These are phyloP conservation scores for Piper longum DNA, from an alignment of 164 flowering plant genomes.

Conservation along the genomic window DNA sequence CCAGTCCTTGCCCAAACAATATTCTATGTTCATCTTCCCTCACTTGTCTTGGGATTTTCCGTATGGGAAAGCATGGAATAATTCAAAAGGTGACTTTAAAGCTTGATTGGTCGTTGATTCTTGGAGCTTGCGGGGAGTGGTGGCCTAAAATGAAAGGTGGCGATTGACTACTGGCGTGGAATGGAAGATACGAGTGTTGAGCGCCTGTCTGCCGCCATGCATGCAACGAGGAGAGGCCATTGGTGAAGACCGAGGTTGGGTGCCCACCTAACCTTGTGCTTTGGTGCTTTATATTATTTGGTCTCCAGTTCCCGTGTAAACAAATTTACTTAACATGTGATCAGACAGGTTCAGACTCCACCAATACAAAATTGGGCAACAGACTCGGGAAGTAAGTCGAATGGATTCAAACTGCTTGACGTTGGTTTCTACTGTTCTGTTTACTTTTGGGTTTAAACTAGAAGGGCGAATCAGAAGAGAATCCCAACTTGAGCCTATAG, in stretches of 20 bases:
- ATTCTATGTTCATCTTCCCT: neutral
- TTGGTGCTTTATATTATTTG: slow-evolving; percentile 8
- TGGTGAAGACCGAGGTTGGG: slow-evolving; percentile 18
- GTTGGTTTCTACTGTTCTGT: too few relatives aligned
- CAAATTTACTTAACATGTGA: slow-evolving; percentile 3
- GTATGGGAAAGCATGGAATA: slow-evolving; percentile 12
- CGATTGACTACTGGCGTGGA: slow-evolving; percentile 25
- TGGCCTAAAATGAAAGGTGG: slow-evolving; percentile 9
- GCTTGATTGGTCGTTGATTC: slow-evolving; percentile 15
- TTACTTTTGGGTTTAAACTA: neutral
- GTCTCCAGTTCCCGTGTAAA: slow-evolving; percentile 16
- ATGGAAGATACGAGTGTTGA: slow-evolving; percentile 32
- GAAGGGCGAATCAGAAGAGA: slow-evolving; percentile 2
- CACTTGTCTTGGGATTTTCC: slow-evolving; percentile 3
- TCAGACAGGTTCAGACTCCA: neutral
- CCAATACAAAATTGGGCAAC: neutral
- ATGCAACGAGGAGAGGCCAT: slow-evolving; percentile 31
- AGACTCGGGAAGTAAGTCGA: neutral
- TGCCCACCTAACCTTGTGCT: slow-evolving; percentile 19
- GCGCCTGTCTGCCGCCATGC: slow-evolving; percentile 56
- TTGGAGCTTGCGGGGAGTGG: slow-evolving; percentile 7
- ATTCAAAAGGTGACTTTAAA: slow-evolving; percentile 12
- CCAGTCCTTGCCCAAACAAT: slow-evolving; percentile 1
- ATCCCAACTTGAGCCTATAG: slow-evolving; percentile 4
- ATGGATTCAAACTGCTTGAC: neutral